Conservation (phyloP, 139 green algal genomes). For the Chlorella sp. region DNA sequence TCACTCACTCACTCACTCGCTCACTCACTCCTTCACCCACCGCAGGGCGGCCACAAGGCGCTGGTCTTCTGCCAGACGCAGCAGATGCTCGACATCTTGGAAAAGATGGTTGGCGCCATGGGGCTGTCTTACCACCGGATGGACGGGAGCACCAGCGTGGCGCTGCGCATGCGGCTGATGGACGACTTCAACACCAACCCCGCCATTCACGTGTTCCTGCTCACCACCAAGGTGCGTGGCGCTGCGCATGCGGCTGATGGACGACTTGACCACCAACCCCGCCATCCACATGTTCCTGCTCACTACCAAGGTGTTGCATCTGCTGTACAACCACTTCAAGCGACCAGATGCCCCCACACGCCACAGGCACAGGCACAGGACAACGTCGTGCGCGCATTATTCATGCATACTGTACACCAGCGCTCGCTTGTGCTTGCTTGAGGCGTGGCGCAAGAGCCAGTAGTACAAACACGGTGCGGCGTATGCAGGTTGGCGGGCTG, state of each 20-base stretch:
- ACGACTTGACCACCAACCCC: conserved; percentile 79
- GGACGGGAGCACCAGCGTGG: conserved; percentile 86
- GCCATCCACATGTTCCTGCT: conserved; percentile 88
- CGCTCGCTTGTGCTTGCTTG: too few species aligned
- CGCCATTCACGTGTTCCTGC: conserved; percentile 82
- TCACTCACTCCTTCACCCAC: too few species aligned
- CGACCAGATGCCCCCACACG: too few species aligned
- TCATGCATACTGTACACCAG: too few species aligned
- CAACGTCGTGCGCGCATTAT: too few species aligned
- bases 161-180: conserved; percentile 65
- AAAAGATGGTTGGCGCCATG: conserved; percentile 48
- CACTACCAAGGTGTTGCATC: conserved; percentile 90
- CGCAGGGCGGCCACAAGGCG: conserved; percentile 69
- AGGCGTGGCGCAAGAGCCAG: neutral
- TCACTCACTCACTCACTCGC: too few species aligned
- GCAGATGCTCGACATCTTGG: conserved; percentile 98
- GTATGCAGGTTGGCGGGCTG: conserved; percentile 79
- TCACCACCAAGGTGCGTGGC: conserved; percentile 87
- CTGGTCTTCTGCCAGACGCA: conserved; percentile 90
- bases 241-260: conserved; percentile 67
- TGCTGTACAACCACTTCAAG: too few species aligned
- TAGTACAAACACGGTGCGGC: neutral
- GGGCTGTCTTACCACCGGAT: conserved; percentile 52
- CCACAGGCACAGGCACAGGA: too few species aligned
- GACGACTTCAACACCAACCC: conserved; percentile 81